Evolutionary conservation across 2,329 filamentous ascomycete species (phyloP).

Genomic region (Coniochaeta ligniaria): DNA sequence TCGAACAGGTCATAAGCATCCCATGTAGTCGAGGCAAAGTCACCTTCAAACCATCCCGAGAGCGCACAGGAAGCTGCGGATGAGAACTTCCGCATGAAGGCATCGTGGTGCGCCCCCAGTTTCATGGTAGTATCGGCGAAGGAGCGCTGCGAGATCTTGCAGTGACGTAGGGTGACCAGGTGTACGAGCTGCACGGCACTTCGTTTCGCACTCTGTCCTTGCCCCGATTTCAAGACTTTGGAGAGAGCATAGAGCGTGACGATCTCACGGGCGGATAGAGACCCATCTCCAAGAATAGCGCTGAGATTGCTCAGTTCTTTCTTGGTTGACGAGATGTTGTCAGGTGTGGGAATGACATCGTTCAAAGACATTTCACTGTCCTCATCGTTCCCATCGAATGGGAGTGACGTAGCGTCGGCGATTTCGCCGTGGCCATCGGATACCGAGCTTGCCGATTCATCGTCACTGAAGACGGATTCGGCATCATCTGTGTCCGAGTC

Average conservation of each 20-base stretch:
- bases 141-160: constrained; percentile 14
- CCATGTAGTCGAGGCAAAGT: constrained; percentile 7
- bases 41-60: neutral
- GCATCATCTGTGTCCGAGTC: neutral
- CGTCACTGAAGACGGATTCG: neutral
- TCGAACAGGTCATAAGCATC: constrained; percentile 18
- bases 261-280: constrained; percentile 11
- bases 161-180: constrained; percentile 16
- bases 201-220: constrained; percentile 3
- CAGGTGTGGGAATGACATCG: neutral
- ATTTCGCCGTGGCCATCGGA: neutral
- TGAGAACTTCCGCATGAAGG: constrained; percentile 5
- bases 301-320: neutral
- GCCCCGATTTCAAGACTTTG: constrained; percentile 7
- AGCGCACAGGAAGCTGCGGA: neutral
- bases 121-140: constrained; percentile 1
- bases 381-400: neutral
- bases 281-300: neutral
- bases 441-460: neutral
- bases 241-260: constrained; percentile 14
- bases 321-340: neutral
- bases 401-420: neutral
- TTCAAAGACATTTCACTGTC: neutral
- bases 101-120: neutral
- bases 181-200: constrained; percentile 16